Conservation (phyloP, 306 rosid species). For the Vigna radiata region DNA sequence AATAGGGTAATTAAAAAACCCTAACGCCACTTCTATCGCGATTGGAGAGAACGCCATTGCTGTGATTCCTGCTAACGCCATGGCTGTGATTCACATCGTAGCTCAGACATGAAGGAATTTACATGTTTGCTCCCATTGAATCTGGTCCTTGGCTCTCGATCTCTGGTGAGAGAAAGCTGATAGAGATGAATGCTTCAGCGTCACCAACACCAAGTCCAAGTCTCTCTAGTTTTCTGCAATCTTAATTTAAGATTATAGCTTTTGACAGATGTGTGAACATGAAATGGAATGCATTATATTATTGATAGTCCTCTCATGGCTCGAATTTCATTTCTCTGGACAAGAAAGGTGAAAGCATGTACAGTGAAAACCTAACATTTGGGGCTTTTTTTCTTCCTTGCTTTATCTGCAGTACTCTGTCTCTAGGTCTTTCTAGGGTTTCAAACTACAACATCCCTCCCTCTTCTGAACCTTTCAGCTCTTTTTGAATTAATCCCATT, state of each 20-base stretch:
- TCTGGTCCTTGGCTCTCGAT: neutral
- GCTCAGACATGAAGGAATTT: conserved; percentile 29
- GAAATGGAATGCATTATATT: neutral
- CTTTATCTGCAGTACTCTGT: conserved; percentile 43
- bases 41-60: too few relatives aligned
- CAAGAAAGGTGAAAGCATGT: conserved; percentile 55
- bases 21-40: too few relatives aligned
- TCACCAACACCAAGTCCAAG: conserved; percentile 12
- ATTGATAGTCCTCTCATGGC: neutral
- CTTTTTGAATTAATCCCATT: conserved; percentile 45
- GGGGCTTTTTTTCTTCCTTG: conserved; percentile 52
- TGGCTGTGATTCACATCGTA: neutral
- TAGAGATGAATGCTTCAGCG: conserved; percentile 18
- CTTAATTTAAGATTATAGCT: conserved; percentile 19
- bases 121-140: neutral
- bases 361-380: conserved; percentile 54
- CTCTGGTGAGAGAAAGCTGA: neutral
- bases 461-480: conserved; percentile 41
- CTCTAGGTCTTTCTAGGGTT: conserved; percentile 52
- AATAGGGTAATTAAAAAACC: too few relatives aligned
- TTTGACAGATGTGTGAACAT: neutral
- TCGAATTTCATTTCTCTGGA: conserved; percentile 60
- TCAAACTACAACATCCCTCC: conserved; percentile 27
- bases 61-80: too few relatives aligned
- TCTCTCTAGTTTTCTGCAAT: conserved; percentile 48